phyloP scores from a whole-genome alignment of 306 rosid species.

The Ormosia emarginata region DNA sequence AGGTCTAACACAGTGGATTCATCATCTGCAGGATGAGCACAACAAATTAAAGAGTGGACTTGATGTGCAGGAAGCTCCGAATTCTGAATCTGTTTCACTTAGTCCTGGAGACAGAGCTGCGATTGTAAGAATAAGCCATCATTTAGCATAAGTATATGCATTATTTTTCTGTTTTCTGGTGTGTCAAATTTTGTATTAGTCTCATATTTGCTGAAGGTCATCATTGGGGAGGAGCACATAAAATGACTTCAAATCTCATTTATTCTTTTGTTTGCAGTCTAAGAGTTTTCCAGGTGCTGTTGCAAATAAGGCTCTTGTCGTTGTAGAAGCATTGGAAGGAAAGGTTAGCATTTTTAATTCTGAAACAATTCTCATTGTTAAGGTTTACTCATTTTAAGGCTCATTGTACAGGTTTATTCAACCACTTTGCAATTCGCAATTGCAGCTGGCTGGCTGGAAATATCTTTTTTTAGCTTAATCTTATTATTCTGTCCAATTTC shows the following conservation, averaged over 20 bases:
- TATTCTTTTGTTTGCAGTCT: constrained; percentile 49
- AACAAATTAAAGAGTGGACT: constrained; percentile 84
- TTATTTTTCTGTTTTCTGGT: background rate
- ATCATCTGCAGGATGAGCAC: constrained; percentile 63
- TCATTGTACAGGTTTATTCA: background rate
- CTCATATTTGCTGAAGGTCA: constrained; percentile 7
- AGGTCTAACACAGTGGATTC: constrained; percentile 7
- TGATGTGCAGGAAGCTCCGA: constrained; percentile 59
- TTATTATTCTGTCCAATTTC: background rate
- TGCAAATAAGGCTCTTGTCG: constrained; percentile 61
- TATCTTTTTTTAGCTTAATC: background rate
- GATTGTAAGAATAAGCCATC: constrained; percentile 50
- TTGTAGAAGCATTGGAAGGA: constrained; percentile 91
- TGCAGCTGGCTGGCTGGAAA: constrained; percentile 11
- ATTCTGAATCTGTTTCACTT: constrained; percentile 55
- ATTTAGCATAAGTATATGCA: background rate
- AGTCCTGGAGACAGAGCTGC: constrained; percentile 73
- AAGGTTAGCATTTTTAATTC: constrained; percentile 57
- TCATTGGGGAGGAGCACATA: constrained; percentile 9
- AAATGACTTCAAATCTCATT: constrained; percentile 19
- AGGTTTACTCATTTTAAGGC: background rate
- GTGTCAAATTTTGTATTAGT: constrained; percentile 2
- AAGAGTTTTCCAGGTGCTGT: constrained; percentile 77
- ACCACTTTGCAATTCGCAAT: background rate
- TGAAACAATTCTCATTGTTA: background rate